phyloP scores from a whole-genome alignment of 768 basidiomycete genomes.

The Rhodosporidiobolus sp. region DNA sequence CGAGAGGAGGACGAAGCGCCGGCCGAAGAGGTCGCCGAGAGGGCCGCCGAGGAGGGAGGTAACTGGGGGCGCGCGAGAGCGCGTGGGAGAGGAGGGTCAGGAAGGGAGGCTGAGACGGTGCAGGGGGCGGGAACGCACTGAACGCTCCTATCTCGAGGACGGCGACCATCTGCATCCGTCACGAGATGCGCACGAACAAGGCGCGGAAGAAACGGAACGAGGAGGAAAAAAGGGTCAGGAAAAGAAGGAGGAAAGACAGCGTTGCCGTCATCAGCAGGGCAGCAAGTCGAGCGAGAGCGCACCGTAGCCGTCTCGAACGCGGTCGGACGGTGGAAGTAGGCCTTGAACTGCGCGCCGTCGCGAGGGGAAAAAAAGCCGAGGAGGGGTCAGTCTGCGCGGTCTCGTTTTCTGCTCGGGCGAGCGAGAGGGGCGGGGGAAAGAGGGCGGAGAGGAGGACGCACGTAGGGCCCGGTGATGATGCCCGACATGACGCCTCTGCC shows the following conservation, averaged over 20 bases:
- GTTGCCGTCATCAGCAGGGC: too few species aligned
- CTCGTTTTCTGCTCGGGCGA: neutral
- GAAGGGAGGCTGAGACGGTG: too few species aligned
- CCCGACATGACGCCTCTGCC: conserved; percentile 53
- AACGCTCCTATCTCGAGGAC: conserved; percentile 82
- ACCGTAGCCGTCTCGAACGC: conserved; percentile 80
- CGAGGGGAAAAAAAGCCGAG: neutral
- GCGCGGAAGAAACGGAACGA: too few species aligned
- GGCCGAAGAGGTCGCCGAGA: conserved; percentile 81
- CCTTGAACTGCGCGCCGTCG: conserved; percentile 68
- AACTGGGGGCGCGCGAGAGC: conserved; percentile 52
- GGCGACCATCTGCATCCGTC: conserved; percentile 10
- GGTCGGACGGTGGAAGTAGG: conserved; percentile 75
- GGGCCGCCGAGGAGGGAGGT: conserved; percentile 84
- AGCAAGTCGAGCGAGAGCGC: conserved; percentile 43
- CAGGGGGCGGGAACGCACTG: conserved; percentile 54
- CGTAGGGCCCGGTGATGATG: conserved; percentile 62
- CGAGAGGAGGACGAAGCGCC: conserved; percentile 74
- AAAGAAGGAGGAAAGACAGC: neutral
- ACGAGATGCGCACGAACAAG: too few species aligned
- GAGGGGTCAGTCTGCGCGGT: too few species aligned
- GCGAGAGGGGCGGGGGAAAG: neutral
- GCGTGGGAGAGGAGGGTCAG: neutral
- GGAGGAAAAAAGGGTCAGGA: too few species aligned
- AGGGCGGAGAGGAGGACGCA: conserved; percentile 32